Base-by-base conservation (phyloP, 768 basidiomycete species). In the Astraeus odoratus region DNA sequence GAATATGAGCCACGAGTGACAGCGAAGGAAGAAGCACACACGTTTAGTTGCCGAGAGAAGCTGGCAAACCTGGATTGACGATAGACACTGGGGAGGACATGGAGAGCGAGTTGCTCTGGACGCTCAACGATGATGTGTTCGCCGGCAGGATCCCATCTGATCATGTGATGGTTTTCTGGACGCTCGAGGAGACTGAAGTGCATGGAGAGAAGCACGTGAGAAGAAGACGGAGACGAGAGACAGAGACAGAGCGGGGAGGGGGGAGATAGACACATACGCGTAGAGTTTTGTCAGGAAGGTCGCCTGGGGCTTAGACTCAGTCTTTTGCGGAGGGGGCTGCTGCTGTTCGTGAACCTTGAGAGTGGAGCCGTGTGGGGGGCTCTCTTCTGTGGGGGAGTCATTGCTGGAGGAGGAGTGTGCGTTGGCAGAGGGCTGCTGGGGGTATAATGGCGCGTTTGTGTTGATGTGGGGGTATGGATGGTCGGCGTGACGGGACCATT, bases 231-330 rank as follows among this genome's bases (percentile, higher is more conserved):
- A 35, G 22, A 18, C 16, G 39, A 42, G 31, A 39, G n/a, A n/a
- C n/a, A n/a, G n/a, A n/a, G n/a, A n/a, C n/a, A n/a, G n/a, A n/a
- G n/a, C n/a, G n/a, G 30, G 27, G 31, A n/a, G 24, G 27, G 42
- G 46, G 27, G 47, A 43, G 24, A 34, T 41, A n/a, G 26, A 8
- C 25, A 82, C 86, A 58, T 59, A 91, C 91, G 86, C 85, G 78
- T 94, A 96, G 40, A 96, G 78, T 75, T 94, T 95, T 65, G 92
- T 96, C 60, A 96, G 75, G 64, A 96, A 96, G n/a, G 92, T 94
- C 0, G 89, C 86, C 71, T 92, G 87, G 0, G 86, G 87, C 66
- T 92, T 91, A 44, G 77, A 69, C 52, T 87, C 85, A 33, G 77
- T 59, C 71, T 87, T 89, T 63, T 71, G 68, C n/a, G 73, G 67